A percentile compares a stretch with the other conserved stretches of the same genome.
Evolutionary conservation across 1,139 yeast genomes (phyloP).

Genomic region (Taphrina populina): DNA sequence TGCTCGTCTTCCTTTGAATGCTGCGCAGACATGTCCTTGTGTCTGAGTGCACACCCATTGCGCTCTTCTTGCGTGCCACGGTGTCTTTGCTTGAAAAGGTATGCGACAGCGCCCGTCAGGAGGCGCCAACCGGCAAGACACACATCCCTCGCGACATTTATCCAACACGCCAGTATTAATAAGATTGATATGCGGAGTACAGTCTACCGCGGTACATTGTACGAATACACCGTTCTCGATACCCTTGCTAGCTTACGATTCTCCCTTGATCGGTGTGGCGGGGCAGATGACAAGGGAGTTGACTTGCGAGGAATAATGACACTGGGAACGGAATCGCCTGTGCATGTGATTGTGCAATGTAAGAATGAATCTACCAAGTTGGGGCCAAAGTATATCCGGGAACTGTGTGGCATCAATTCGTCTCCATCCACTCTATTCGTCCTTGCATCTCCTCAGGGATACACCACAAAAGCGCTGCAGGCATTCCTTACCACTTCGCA

Average conservation of each 20-base stretch:
- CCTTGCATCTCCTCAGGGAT: conserved; percentile 37
- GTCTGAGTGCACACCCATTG: too few species aligned
- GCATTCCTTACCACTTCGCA: conserved; percentile 33
- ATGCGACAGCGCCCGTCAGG: too few species aligned
- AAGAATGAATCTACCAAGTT: conserved; percentile 38
- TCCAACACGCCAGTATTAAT: conserved; percentile 31
- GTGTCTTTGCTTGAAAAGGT: too few species aligned
- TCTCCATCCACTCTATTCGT: conserved; percentile 35
- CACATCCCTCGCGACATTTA: conserved; percentile 31
- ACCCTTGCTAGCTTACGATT: conserved; percentile 34
- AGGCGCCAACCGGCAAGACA: too few species aligned
- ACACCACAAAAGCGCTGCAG: conserved; percentile 34
- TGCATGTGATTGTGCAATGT: conserved; percentile 39
- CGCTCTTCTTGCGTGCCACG: too few species aligned
- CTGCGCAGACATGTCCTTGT: too few species aligned
- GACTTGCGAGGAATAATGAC: conserved; percentile 39
- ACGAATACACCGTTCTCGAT: conserved; percentile 39
- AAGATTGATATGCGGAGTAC: conserved; percentile 34
- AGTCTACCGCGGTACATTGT: conserved; percentile 39
- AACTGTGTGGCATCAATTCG: conserved; percentile 37
- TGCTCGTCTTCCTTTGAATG: too few species aligned
- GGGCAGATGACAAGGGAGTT: conserved; percentile 39
- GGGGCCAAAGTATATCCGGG: conserved; percentile 37
- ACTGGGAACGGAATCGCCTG: not conserved
- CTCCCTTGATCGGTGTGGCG: conserved; percentile 38